Base-by-base conservation (phyloP, 371 early-diverging fungal genomes). In the Mucor velutinosus region DNA sequence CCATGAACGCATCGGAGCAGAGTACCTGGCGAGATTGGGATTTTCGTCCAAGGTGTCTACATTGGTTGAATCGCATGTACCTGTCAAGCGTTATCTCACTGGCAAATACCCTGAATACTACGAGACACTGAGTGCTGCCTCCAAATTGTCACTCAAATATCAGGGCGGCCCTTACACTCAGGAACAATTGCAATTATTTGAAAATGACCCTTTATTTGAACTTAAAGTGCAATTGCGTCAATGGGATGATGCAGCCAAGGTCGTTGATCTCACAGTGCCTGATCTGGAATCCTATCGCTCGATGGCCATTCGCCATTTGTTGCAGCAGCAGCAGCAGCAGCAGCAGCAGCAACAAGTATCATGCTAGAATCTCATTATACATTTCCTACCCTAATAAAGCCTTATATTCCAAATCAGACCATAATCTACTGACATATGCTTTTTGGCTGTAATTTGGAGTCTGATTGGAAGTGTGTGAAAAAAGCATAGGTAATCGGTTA, bases 191-290 rank as follows among this genome's bases (percentile, higher is more conserved):
- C 59, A 49, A 27, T 75, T 57, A 7, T 87, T 85, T 64, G 86
- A 84, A 62, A 69, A 56, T 4, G 83, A 84, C 43, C 81, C 86
- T 7, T 65, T 84, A 3, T 85, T 76, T 55, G 59, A 84, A 19
- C 65, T 82, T 14, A 87, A 84, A 41, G 78, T 87, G 29, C 77
- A 87, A 60, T 67, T 87, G 29, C 77, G 83, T 23, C 76, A 69
- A 39, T 87, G 87, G 85, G 85, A 85, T 60, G 85, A 82, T 61
- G 79, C 79, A 14, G 79, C 86, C 39, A 85, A 85, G 59, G 67
- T 79, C 2, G 79, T 79, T 17, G 79, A 72, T 19, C 58, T 76
- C 14, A 49, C 79, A 35, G 80, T 83, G 10, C 83, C 85, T 32
- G 72, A 62, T 10, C 64, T 85, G 60, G 80, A 83, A 33, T 58